These are phyloP conservation scores for Saccharum officinarum DNA, from an alignment of 176 grass and related monocot genomes.

Conservation along the genomic window DNA sequence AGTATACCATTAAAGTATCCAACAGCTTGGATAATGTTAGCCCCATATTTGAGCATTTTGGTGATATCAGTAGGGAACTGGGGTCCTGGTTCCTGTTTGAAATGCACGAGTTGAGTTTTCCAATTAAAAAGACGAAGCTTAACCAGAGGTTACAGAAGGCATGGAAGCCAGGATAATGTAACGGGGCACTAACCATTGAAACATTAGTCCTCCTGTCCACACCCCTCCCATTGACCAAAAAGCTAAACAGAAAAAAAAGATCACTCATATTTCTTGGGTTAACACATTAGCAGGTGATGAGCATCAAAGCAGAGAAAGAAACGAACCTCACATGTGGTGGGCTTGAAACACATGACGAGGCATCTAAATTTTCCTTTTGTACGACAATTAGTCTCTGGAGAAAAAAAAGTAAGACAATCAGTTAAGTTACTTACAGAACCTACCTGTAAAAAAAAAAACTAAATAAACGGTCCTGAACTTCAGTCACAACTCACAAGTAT, in stretches of 20 bases:
- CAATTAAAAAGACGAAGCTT: not conserved
- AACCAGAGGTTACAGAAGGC: slow-evolving; percentile 9
- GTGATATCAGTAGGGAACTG: slow-evolving; percentile 95
- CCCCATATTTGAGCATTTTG: slow-evolving; percentile 96
- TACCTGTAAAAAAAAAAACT: slow-evolving; percentile 15
- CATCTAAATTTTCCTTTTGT: slow-evolving; percentile 80
- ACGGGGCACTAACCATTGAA: slow-evolving; percentile 62
- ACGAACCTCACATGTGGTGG: slow-evolving; percentile 85
- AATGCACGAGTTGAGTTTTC: slow-evolving; percentile 7
- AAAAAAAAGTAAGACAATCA: slow-evolving; percentile 24
- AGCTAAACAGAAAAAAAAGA: slow-evolving; percentile 52
- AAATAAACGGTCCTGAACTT: slow-evolving; percentile 9
- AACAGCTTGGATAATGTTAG: slow-evolving; percentile 92
- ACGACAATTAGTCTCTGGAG: slow-evolving; percentile 72
- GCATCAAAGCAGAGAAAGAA: slow-evolving; percentile 19
- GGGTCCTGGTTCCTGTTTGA: slow-evolving; percentile 78
- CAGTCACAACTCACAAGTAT: not conserved
- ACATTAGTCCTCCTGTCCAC: slow-evolving; percentile 91
- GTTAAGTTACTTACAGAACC: slow-evolving; percentile 1
- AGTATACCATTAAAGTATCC: slow-evolving; percentile 87
- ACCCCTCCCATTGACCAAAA: slow-evolving; percentile 91
- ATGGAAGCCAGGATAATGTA: not conserved
- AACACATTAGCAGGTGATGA: slow-evolving; percentile 10
- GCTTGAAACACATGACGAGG: slow-evolving; percentile 73
- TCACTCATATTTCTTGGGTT: slow-evolving; percentile 23